Conservation (phyloP, 768 basidiomycete genomes). For the Xerocomellus intermedius region DNA sequence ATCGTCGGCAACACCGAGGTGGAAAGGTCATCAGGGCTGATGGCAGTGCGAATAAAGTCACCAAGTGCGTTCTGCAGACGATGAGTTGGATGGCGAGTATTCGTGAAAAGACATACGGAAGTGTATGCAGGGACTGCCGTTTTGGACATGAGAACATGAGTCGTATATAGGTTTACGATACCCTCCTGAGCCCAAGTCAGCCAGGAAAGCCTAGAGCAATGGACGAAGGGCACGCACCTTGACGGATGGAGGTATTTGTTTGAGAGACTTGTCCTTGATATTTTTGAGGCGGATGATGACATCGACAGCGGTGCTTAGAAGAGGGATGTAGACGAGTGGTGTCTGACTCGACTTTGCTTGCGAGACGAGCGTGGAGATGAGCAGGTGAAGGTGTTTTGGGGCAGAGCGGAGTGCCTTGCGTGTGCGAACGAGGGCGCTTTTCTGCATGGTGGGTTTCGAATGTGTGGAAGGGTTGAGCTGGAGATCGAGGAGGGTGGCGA, state of each 20-base stretch:
- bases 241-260: conserved; percentile 42
- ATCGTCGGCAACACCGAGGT: conserved; percentile 62
- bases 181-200: conserved; percentile 41
- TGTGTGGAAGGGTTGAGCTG: conserved; percentile 51
- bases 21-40: conserved; percentile 51
- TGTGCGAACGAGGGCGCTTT: conserved; percentile 56
- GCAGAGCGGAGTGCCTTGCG: conserved; percentile 71
- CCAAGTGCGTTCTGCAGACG: conserved; percentile 46
- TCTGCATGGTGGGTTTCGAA: conserved; percentile 58
- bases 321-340: conserved; percentile 40
- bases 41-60: conserved; percentile 57
- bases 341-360: conserved; percentile 49
- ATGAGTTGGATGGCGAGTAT: conserved; percentile 10
- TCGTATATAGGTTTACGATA: conserved; percentile 59
- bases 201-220: not conserved
- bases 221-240: conserved; percentile 38
- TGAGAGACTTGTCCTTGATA: conserved; percentile 42
- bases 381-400: conserved; percentile 43
- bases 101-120: conserved; percentile 41
- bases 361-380: conserved; percentile 55
- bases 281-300: conserved; percentile 69
- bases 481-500: conserved; percentile 60
- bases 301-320: conserved; percentile 69
- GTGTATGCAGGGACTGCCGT: conserved; percentile 56
- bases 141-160: conserved; percentile 66